Evolutionary conservation across 2,329 filamentous ascomycete species (phyloP), one percentile per base, ranked within the genome.

Genomic region (Bipolaris zeicola): DNA sequence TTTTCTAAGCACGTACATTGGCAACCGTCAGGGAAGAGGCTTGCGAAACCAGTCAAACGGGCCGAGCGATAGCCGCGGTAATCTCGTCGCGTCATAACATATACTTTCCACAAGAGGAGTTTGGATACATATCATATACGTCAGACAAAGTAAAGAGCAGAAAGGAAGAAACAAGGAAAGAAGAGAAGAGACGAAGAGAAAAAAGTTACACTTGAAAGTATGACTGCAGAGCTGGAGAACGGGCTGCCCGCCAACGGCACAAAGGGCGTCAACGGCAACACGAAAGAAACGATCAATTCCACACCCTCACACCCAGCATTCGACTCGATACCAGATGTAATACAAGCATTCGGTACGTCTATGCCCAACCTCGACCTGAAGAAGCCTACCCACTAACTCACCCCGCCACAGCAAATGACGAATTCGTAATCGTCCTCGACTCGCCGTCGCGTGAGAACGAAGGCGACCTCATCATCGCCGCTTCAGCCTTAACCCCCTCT

Each of bases 361-460:
- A 38, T 57, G 22, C 8, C 11, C n/a, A n/a, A 24, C 47, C 6
- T 11, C 8, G 3, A 5, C 24, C 24, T 5, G 6, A 7, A 26
- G 24, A 26, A 14, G 0, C 18, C 38, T 11, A 24, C 20, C 5
- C 10, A 33, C 52, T 51, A 39, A 51, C 34, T 28, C 3, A 7
- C 56, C 62, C 33, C 43, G 6, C 13, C 22, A n/a, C 36, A 79
- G 77, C 72, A 43, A 71, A 75, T 64, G 92, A 92, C 77, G 88
- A 98, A 74, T 98, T 98, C 83, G 89, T 99, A 75, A 87, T 99
- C 60, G 94, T 97, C 36, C 91, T 99, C 71, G 95, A 99, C 81
- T 90, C 91, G 66, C 87, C 92, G 63, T 86, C 88, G 61, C 93
- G 95, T 77, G 95, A 99, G 78, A 99, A 99, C 77, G 95, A 99